phyloP scores from a whole-genome alignment of 306 rosid genomes.

The Amphicarpaea edgeworthii region DNA sequence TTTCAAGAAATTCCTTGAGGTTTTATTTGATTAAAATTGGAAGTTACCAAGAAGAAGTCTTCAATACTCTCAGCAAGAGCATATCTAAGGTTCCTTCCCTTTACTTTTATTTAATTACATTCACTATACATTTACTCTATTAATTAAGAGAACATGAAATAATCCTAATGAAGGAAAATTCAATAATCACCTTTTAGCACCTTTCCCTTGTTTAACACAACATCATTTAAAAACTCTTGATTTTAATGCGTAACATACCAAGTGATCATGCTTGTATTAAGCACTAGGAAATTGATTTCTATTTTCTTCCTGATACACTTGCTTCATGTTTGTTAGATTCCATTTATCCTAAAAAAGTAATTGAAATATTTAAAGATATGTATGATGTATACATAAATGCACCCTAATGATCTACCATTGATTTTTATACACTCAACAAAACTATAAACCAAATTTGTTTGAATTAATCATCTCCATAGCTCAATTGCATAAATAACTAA shows the following conservation, averaged over 20 bases:
- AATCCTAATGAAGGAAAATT: not conserved
- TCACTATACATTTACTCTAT: not conserved
- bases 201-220: too few relatives aligned
- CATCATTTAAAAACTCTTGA: not conserved
- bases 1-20: not conserved
- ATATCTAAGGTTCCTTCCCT: not conserved
- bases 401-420: too few relatives aligned
- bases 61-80: not conserved
- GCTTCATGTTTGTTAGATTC: too few relatives aligned
- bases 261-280: not conserved
- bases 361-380: too few relatives aligned
- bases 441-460: too few relatives aligned
- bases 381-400: too few relatives aligned
- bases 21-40: slow-evolving; percentile 26
- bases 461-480: too few relatives aligned
- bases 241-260: not conserved
- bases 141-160: not conserved
- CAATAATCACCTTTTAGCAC: not conserved
- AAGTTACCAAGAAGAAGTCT: not conserved
- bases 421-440: too few relatives aligned
- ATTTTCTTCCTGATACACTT: not conserved
- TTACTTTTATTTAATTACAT: too few relatives aligned
- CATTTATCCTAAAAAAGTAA: too few relatives aligned
- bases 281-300: not conserved
- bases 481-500: not conserved